Base-by-base conservation (phyloP, 305 asterid genomes). In the Fraxinus velutina region DNA sequence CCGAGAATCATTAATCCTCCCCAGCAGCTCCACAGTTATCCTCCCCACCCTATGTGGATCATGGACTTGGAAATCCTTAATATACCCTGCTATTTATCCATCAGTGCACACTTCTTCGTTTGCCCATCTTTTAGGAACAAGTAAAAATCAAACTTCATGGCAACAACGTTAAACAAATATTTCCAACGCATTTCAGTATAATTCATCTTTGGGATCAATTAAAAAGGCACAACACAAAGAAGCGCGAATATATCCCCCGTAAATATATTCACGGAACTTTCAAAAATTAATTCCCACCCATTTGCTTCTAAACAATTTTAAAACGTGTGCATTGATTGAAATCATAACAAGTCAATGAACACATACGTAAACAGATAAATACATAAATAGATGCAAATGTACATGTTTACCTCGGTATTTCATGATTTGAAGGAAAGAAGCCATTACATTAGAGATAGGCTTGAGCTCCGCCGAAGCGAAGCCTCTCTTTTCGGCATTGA, bases 401-500 rank as follows among this genome's bases (percentile, higher is more conserved):
- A 73, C 2, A 71, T 0, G 37, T 19, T 32, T 78, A 92, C 98
- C 99, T 90, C 98, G 85, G 87, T 92, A 89, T 87, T 92, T 93
- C 99, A 95, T 95, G 91, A 94, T 96, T 75, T 92, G 93, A 44
- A 96, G 93, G 88, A 96, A 96, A 62, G 95, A 89, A 19, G 98
- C 83, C 77, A 93, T 88, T 85, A 90, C 95, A 83, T 90, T 78
- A 44, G 98, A 94, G 85, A 94, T 39, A 9, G 97, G 98, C 79
- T 91, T 85, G 27, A 96, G 97, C 85, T 93, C 91, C 44, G 98
- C 84, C 0, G 98, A 89, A 52, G 97, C 96, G 74, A 96, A 96
- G 8, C 97, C 95, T 86, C 99, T 90, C 87, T 84, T 94, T 81
- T 94, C 97, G 6, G 99, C 99, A 84, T 94, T 94, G 2, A 96